phyloP scores from a whole-genome alignment of 768 basidiomycete genomes.

The Paxillus ammoniavirescens region DNA sequence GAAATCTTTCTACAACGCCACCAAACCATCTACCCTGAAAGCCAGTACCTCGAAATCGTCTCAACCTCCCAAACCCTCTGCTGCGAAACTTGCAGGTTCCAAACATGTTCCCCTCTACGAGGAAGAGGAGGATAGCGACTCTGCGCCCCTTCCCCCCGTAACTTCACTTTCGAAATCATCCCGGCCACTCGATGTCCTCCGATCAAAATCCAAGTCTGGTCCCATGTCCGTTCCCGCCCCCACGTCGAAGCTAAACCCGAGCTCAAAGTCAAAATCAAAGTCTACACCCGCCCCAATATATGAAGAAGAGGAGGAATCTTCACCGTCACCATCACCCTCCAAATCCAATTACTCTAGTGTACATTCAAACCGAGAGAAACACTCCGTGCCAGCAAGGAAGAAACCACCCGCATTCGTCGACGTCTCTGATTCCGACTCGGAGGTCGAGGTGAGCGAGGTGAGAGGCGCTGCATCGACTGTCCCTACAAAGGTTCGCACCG shows the following conservation, averaged over 20 bases:
- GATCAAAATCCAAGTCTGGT: conserved; percentile 7
- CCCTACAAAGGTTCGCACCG: no score
- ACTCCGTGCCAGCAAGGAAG: conserved; percentile 2
- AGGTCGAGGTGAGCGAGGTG: conserved; percentile 16
- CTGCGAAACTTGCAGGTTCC: background rate
- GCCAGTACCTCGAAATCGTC: background rate
- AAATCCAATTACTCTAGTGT: background rate
- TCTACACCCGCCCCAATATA: background rate
- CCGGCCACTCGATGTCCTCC: conserved; percentile 29
- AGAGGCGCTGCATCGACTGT: background rate
- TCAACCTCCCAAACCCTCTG: background rate
- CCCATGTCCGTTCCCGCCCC: background rate
- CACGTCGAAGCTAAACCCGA: background rate
- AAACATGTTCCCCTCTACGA: conserved; percentile 1
- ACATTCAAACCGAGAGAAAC: background rate
- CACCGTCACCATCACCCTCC: conserved; percentile 1
- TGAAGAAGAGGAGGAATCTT: conserved; percentile 12
- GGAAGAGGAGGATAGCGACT: conserved; percentile 4
- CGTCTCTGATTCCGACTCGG: conserved; percentile 24
- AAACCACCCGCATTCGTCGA: conserved; percentile 19
- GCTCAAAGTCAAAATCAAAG: conserved; percentile 1
- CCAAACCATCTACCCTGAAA: conserved; percentile 2
- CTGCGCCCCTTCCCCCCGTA: background rate
- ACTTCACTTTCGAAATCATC: conserved; percentile 11
- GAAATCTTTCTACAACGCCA: conserved; percentile 8